Conservation (phyloP, 305 asterid genomes). For the Fraxinus dipetala region DNA sequence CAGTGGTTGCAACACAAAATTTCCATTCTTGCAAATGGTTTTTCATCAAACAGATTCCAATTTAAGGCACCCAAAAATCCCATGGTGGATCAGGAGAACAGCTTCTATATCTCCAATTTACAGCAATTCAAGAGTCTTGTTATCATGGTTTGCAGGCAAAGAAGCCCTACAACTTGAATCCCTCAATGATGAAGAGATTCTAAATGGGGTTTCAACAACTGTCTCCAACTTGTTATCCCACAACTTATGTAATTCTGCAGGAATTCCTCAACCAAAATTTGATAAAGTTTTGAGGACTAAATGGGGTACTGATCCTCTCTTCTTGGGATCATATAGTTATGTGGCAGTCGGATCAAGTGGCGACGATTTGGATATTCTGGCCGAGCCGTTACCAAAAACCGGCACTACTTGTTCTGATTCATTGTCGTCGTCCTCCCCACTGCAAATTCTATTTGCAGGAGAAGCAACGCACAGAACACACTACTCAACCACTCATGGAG, state of each 20-base stretch:
- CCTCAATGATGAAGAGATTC: conserved; percentile 55
- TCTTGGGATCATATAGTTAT: conserved; percentile 80
- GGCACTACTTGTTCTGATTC: conserved; percentile 17
- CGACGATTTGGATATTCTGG: conserved; percentile 72
- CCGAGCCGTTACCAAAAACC: conserved; percentile 64
- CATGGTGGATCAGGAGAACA: conserved; percentile 75
- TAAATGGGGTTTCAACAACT: conserved; percentile 56
- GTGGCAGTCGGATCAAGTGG: conserved; percentile 77
- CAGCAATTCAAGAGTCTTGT: conserved; percentile 44
- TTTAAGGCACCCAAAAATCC: conserved; percentile 42
- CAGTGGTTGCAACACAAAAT: conserved; percentile 1
- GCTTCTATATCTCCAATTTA: conserved; percentile 63
- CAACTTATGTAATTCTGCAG: conserved; percentile 13
- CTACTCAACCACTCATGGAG: conserved; percentile 95
- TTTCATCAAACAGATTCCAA: conserved; percentile 51
- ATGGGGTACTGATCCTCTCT: conserved; percentile 88
- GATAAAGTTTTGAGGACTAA: conserved; percentile 55
- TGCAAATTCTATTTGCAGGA: conserved; percentile 84
- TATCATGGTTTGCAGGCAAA: conserved; percentile 83
- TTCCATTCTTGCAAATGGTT: conserved; percentile 69
- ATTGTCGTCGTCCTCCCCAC: conserved; percentile 29
- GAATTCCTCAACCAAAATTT: conserved; percentile 24
- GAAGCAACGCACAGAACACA: conserved; percentile 92
- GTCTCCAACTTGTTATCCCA: conserved; percentile 42
- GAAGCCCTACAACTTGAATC: conserved; percentile 74